Percentiles rank a stretch among this genome's conserved stretches.
Conservation (phyloP, 1,284 basidiomycete species). For the Somion occarium region DNA sequence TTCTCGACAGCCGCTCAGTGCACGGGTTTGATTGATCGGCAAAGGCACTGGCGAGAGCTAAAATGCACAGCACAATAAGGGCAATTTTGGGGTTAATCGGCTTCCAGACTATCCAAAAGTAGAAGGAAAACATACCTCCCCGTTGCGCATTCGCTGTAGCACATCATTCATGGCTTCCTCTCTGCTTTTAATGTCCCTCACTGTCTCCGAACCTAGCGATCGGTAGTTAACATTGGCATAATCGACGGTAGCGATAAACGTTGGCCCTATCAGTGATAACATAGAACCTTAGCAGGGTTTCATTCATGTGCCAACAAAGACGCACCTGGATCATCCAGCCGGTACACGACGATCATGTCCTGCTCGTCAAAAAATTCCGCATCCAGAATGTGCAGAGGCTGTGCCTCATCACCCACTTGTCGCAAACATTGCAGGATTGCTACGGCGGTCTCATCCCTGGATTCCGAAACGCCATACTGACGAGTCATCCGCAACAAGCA, state of each 20-base stretch:
- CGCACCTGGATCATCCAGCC: conserved; percentile 32
- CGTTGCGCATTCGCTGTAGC: conserved; percentile 42
- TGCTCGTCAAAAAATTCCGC: conserved; percentile 74
- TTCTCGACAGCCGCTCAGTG: conserved; percentile 44
- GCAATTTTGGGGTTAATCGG: conserved; percentile 10
- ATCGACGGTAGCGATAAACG: conserved; percentile 14
- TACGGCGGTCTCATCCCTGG: conserved; percentile 45
- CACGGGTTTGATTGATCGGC: conserved; percentile 54
- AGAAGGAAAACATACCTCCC: conserved; percentile 35
- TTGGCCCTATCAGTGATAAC: conserved; percentile 10
- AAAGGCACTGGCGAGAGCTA: conserved; percentile 45
- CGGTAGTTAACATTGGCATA: conserved; percentile 14
- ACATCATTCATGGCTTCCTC: conserved; percentile 10
- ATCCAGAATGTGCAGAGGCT: conserved; percentile 47
- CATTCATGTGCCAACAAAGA: conserved; percentile 9
- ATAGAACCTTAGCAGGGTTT: background rate
- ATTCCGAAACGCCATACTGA: conserved; percentile 40
- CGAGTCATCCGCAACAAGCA: conserved; percentile 24
- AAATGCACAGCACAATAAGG: conserved; percentile 8
- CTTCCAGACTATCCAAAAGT: background rate
- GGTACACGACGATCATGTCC: conserved; percentile 53
- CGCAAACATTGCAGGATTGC: conserved; percentile 44
- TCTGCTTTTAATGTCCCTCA: conserved; percentile 5
- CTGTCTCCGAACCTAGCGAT: conserved; percentile 1
- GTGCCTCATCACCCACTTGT: conserved; percentile 27